phyloP scores from a whole-genome alignment of 2,329 filamentous ascomycete genomes.

The Penicillium sp. region DNA sequence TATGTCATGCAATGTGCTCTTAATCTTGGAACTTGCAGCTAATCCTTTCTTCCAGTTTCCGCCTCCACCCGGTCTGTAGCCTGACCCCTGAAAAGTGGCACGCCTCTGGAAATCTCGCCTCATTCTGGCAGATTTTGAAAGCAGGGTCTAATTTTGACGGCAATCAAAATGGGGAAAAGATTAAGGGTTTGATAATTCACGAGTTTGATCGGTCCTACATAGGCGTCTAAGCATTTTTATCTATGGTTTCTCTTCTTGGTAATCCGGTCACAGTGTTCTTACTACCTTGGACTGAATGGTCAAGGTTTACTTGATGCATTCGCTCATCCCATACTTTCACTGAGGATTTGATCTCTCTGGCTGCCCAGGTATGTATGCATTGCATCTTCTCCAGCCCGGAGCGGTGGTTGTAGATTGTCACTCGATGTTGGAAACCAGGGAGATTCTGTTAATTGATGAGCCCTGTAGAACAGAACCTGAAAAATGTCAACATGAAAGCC shows the following conservation, averaged over 20 bases:
- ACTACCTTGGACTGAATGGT: neutral
- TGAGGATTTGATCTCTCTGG: neutral
- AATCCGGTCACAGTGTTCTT: neutral
- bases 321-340: neutral
- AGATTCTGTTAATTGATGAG: neutral
- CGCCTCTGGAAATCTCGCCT: neutral
- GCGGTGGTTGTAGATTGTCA: neutral
- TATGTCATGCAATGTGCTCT: slow-evolving; percentile 40
- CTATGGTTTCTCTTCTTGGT: neutral
- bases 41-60: neutral
- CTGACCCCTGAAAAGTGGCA: neutral
- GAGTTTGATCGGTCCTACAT: neutral
- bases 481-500: neutral
- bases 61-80: neutral
- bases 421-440: neutral
- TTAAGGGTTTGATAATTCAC: neutral
- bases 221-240: neutral
- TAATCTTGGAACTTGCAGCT: neutral
- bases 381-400: neutral
- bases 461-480: neutral
- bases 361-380: neutral
- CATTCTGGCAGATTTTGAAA: neutral
- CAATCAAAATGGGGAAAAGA: neutral
- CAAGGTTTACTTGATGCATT: neutral
- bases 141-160: neutral